A percentile compares a stretch with the other conserved stretches of the same genome.
These are phyloP conservation scores for Apiospora malaysiana DNA, from an alignment of 2,329 filamentous ascomycete genomes.

Conservation along the genomic window DNA sequence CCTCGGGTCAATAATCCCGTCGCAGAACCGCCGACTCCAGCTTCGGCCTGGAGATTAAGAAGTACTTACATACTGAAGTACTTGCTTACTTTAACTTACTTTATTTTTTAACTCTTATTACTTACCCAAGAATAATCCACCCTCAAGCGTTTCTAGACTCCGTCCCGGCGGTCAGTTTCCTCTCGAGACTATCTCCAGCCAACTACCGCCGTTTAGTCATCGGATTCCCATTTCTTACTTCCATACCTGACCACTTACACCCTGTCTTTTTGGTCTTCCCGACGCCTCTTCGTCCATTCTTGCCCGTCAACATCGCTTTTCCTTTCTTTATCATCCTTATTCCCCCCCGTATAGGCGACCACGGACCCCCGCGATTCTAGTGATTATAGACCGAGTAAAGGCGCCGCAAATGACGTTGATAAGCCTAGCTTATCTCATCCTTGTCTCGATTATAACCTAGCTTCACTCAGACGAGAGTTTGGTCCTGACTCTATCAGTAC, in stretches of 20 bases:
- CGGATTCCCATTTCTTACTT: slow-evolving; percentile 56
- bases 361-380: slow-evolving; percentile 12
- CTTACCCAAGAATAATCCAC: not conserved
- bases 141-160: not conserved
- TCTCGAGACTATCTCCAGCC: slow-evolving; percentile 6
- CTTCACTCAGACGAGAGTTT: slow-evolving; percentile 23
- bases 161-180: not conserved
- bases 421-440: slow-evolving; percentile 63
- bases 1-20: slow-evolving; percentile 8
- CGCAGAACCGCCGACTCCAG: slow-evolving; percentile 3
- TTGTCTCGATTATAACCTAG: slow-evolving; percentile 60
- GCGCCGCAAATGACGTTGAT: slow-evolving; percentile 57
- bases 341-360: not conserved
- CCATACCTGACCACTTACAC: slow-evolving; percentile 30
- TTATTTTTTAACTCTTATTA: not conserved
- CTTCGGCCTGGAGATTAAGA: not conserved
- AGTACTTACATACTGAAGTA: not conserved
- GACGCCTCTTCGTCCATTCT: not conserved
- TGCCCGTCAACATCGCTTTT: slow-evolving; percentile 23
- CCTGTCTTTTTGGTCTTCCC: not conserved
- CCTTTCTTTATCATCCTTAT: slow-evolving; percentile 16
- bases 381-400: slow-evolving; percentile 27
- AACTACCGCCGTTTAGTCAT: not conserved
- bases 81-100: not conserved
- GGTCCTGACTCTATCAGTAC: not conserved